These are phyloP conservation scores for Cicer bijugum DNA, from an alignment of 306 rosid genomes.

Conservation along the genomic window DNA sequence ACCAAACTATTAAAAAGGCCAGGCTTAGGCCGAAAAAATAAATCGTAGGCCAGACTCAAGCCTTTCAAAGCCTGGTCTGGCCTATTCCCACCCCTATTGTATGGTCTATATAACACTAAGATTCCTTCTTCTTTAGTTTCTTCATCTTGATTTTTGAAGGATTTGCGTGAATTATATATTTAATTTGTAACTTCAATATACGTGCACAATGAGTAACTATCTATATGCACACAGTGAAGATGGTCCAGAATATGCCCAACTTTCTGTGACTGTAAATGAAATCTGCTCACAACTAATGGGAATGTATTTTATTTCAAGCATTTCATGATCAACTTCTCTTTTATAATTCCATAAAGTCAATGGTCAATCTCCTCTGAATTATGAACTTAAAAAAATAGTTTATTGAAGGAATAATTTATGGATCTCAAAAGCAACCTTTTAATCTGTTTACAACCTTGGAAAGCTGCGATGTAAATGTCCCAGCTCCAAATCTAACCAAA, in stretches of 20 bases:
- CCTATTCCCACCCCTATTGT: too few species aligned
- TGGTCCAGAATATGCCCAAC: slow-evolving; percentile 58
- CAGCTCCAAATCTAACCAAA: slow-evolving; percentile 7
- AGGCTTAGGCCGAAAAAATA: too few species aligned
- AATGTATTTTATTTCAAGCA: slow-evolving; percentile 51
- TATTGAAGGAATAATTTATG: slow-evolving; percentile 8
- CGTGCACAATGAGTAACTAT: background rate
- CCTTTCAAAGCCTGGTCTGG: too few species aligned
- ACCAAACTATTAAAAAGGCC: too few species aligned
- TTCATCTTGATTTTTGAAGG: slow-evolving; percentile 14
- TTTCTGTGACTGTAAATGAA: slow-evolving; percentile 60
- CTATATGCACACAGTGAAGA: slow-evolving; percentile 61
- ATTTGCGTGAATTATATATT: slow-evolving; percentile 21
- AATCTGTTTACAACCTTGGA: background rate
- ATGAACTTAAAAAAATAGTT: slow-evolving; percentile 2
- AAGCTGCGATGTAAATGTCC: slow-evolving; percentile 6
- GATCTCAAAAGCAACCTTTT: slow-evolving; percentile 17
- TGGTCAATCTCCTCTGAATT: slow-evolving; percentile 2
- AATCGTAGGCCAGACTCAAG: too few species aligned
- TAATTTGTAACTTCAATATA: slow-evolving; percentile 11
- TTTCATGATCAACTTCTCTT: slow-evolving; percentile 29
- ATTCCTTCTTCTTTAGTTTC: background rate
- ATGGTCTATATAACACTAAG: slow-evolving; percentile 9
- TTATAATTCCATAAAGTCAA: slow-evolving; percentile 4
- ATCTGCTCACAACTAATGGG: slow-evolving; percentile 55